Conservation (phyloP, 192 early-diverging fungal species). For the Linnemannia schmuckeri region DNA sequence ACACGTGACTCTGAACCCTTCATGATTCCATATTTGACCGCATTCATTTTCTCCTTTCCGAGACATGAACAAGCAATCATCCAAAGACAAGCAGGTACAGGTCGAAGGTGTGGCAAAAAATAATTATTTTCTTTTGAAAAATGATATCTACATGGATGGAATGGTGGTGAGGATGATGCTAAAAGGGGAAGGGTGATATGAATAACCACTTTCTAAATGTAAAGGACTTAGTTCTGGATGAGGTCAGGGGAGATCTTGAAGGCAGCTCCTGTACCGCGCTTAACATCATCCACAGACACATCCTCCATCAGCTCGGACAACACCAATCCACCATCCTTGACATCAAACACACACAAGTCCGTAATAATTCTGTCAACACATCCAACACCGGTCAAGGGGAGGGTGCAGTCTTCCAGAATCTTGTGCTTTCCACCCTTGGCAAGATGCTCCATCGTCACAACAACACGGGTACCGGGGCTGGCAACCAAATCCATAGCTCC, state of each 20-base stretch:
- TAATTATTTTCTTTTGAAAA: too few relatives aligned
- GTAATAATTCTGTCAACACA: slow-evolving; percentile 78
- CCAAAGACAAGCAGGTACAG: too few relatives aligned
- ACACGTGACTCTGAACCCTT: too few relatives aligned
- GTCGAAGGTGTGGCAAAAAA: too few relatives aligned
- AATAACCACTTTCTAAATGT: not conserved
- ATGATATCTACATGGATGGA: too few relatives aligned
- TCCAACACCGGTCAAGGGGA: slow-evolving; percentile 79
- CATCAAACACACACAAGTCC: slow-evolving; percentile 78
- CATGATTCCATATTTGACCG: too few relatives aligned
- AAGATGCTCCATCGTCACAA: slow-evolving; percentile 77
- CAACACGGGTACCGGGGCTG: slow-evolving; percentile 74
- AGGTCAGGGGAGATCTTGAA: slow-evolving; percentile 66
- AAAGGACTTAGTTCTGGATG: slow-evolving; percentile 32
- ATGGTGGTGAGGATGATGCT: not conserved
- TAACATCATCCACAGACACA: slow-evolving; percentile 74
- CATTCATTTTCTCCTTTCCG: too few relatives aligned
- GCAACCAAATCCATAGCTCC: slow-evolving; percentile 88
- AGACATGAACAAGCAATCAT: too few relatives aligned
- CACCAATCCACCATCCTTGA: slow-evolving; percentile 67
- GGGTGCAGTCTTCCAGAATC: slow-evolving; percentile 77
- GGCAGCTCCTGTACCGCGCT: slow-evolving; percentile 69
- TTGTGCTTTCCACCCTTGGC: slow-evolving; percentile 76
- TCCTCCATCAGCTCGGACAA: slow-evolving; percentile 76
- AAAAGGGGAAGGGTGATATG: not conserved